Base-by-base conservation (phyloP, 139 green algal genomes). In the Tetradesmus lagerheimii region DNA sequence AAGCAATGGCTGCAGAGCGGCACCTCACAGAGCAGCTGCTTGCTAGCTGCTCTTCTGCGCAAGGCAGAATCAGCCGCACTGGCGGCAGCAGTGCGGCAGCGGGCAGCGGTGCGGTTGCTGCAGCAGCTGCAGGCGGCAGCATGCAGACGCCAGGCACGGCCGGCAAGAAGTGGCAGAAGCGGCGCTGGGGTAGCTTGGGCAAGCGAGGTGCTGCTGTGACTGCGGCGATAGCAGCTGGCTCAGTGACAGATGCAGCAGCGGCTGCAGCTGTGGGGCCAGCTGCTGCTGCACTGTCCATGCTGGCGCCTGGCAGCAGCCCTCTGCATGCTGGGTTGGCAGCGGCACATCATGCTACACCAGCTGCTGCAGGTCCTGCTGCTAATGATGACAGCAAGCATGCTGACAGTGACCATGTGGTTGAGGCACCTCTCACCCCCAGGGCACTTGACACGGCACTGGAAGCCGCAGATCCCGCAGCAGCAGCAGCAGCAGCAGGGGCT, bases 11-110 rank as follows among this genome's bases (percentile, higher is more conserved):
- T 11, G 82, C 93, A 11, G 87, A 96, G 84, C 83, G 93, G 31
- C 91, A 95, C 64, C 86, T 97, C 50, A 96, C 93, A 92, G 89
- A 92, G 81, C 91, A 95, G 14, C 89, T 94, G 5, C 50, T 96
- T 35, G 90, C 90, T 16, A 88, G 89, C 38, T 90, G 93, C 50
- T 39, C 83, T 5, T 88, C 83, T 53, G 43, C 74, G 35, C 66
- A 91, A 23, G 82, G 79, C 86, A 83, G 85, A 15, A 90, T 76
- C 76, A 78, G 78, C 20, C 71, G 85, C 43, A 88, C n/a, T n/a
- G 75, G 76, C 43, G 57, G 38, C 53, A 74, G 37, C 47, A 64
- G 1, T 15, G 39, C 20, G 29, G 43, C 66, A 78, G 83, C 62
- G 4, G 62, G 35, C 37, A 38, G 15, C 35, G 38, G 37, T 3